Base-by-base conservation (phyloP, 257 asterid species). In the Knoxia roxburghii region DNA sequence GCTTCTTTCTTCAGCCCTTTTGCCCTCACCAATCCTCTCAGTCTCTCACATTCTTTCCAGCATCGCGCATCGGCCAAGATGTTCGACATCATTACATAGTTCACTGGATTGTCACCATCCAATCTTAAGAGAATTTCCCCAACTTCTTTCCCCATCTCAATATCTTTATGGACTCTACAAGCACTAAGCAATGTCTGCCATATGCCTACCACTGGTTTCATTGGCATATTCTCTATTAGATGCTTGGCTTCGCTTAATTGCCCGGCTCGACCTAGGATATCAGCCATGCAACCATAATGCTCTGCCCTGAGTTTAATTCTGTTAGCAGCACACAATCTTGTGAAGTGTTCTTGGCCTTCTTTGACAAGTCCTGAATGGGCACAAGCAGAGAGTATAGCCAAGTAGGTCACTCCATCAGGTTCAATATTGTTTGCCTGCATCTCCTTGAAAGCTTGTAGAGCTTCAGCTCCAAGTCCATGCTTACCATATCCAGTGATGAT, bases 271-370 rank as follows among this genome's bases (percentile, higher is more conserved):
- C 89, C 93, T 2, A 84, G 87, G 56, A 73, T 75, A 71, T 86
- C 89, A 37, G 79, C 89, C 93, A 82, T 75, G 74, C 89, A 84
- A 55, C 84, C 82, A 72, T 86, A 84, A 74, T 87, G 95, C 78
- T 87, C 91, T 5, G 85, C 85, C 63, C 84, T 58, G 64, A 86
- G 84, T 58, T 75, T 81, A 37, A 84, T 50, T 39, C 35, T 53
- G 27, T 26, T 3, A 51, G 76, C 73, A 24, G 72, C 64, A 77
- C 89, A 73, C 78, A 87, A 68, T 64, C 70, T 78, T 20, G 81
- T 52, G 57, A 87, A 85, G 76, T 71, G 81, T 65, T 79, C 76
- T 46, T 68, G 80, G 64, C 89, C 78, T 64, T 83, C 89, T 60
- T 81, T 78, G 32, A 84, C 78, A 65, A 87, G 87, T 48, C 91